phyloP scores from a whole-genome alignment of 1,284 basidiomycete species.

The Flammula alnicola region DNA sequence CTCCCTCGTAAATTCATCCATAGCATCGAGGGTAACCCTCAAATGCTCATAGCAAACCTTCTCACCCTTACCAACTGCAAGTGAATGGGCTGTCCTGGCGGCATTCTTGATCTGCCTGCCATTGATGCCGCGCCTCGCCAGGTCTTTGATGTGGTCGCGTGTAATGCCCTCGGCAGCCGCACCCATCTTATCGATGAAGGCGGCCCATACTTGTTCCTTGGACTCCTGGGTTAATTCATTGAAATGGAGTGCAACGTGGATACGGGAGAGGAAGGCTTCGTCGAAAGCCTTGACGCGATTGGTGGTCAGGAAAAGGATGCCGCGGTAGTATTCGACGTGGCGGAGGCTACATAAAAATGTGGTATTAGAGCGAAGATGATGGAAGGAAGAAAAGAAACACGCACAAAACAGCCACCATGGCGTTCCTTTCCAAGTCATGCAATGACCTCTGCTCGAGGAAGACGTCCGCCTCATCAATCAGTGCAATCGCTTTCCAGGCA shows the following conservation, averaged over 20 bases:
- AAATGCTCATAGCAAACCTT: conserved; percentile 51
- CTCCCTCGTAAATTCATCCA: conserved; percentile 60
- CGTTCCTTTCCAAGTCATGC: conserved; percentile 63
- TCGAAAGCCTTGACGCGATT: conserved; percentile 69
- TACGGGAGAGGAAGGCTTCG: conserved; percentile 71
- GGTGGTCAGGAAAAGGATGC: conserved; percentile 70
- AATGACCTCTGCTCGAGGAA: conserved; percentile 68
- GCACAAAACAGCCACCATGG: conserved; percentile 67
- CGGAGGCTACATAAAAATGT: conserved; percentile 43
- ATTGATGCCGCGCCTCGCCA: conserved; percentile 56
- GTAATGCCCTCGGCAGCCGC: conserved; percentile 39
- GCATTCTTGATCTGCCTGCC: conserved; percentile 71
- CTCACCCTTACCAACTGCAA: conserved; percentile 53
- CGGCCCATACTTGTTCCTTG: conserved; percentile 57
- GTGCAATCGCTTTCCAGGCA: conserved; percentile 65
- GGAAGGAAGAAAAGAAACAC: conserved; percentile 17
- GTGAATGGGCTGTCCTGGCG: conserved; percentile 59
- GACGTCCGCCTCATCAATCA: conserved; percentile 67
- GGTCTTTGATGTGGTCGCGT: conserved; percentile 42
- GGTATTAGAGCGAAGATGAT: neutral
- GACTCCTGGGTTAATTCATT: conserved; percentile 52
- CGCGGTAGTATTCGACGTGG: conserved; percentile 67
- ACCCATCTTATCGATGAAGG: conserved; percentile 56
- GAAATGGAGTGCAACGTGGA: conserved; percentile 68
- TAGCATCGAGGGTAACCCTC: conserved; percentile 58